Evolutionary conservation across 2,329 filamentous ascomycete genomes (phyloP).

Genomic region (Penicillium sp.): DNA sequence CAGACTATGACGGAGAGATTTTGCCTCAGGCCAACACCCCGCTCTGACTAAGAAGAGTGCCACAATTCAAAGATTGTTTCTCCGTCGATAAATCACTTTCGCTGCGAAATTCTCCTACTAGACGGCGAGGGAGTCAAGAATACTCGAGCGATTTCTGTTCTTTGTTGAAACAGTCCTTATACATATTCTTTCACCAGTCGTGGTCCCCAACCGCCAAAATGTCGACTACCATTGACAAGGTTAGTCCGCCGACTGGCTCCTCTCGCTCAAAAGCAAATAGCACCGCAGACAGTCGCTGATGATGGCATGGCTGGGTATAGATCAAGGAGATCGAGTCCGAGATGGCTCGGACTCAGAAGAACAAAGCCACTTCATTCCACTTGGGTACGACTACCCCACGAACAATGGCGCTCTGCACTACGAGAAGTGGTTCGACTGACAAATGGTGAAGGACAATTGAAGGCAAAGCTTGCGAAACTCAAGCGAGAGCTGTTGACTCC

Average conservation of each 20-base stretch:
- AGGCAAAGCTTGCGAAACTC: conserved; percentile 96
- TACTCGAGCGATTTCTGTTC: conserved; percentile 5
- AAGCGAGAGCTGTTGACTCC: conserved; percentile 95
- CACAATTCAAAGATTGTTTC: conserved; percentile 35
- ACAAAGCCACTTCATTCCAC: conserved; percentile 93
- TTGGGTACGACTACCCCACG: conserved; percentile 57
- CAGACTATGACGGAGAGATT: conserved; percentile 22
- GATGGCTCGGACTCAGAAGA: conserved; percentile 98
- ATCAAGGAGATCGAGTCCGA: conserved; percentile 97
- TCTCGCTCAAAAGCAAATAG: conserved; percentile 8
- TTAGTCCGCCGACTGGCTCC: conserved; percentile 56
- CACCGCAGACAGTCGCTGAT: conserved; percentile 30
- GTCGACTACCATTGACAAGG: conserved; percentile 98
- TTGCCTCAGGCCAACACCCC: conserved; percentile 30
- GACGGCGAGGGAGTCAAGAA: conserved; percentile 10
- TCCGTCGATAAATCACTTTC: conserved; percentile 20
- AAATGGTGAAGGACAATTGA: conserved; percentile 67
- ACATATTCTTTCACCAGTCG: conserved; percentile 10
- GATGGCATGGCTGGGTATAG: conserved; percentile 49
- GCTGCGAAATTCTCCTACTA: conserved; percentile 5
- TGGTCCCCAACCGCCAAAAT: conserved; percentile 58
- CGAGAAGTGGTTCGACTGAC: background rate
- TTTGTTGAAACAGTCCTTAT: conserved; percentile 3
- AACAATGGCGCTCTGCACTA: conserved; percentile 1
- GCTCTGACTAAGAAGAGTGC: conserved; percentile 33